A percentile compares a stretch with the other conserved stretches of the same genome.
Evolutionary conservation across 2,329 filamentous ascomycete species (phyloP).

Genomic region (Escovopsis sp.): DNA sequence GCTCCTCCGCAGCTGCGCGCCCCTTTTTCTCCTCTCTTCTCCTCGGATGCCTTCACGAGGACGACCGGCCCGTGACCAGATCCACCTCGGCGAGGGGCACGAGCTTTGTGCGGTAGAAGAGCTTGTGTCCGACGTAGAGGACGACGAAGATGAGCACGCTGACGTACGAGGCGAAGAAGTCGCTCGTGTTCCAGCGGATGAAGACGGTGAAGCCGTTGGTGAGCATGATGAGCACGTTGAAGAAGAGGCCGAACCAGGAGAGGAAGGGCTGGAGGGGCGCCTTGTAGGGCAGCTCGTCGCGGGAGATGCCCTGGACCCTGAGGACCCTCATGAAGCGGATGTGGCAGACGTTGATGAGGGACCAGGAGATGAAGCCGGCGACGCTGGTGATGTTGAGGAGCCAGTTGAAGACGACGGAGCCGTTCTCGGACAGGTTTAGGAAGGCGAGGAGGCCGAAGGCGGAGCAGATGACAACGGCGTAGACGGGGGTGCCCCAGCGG

Average conservation of each 20-base stretch:
- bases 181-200: slow-evolving; percentile 43
- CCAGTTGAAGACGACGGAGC: slow-evolving; percentile 54
- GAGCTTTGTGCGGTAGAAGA: slow-evolving; percentile 25
- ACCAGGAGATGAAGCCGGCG: slow-evolving; percentile 57
- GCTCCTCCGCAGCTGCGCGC: no score
- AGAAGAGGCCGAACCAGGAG: slow-evolving; percentile 50
- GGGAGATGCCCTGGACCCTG: slow-evolving; percentile 38
- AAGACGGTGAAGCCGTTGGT: slow-evolving; percentile 58
- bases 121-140: slow-evolving; percentile 47
- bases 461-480: slow-evolving; percentile 38
- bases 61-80: slow-evolving; percentile 9
- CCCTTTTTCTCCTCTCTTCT: no score
- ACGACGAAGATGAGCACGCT: slow-evolving; percentile 49
- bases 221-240: slow-evolving; percentile 47
- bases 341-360: slow-evolving; percentile 49
- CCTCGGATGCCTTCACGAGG: not conserved
- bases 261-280: slow-evolving; percentile 50
- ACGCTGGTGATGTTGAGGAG: slow-evolving; percentile 56
- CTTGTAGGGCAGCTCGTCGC: slow-evolving; percentile 43
- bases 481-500: slow-evolving; percentile 46
- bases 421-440: slow-evolving; percentile 46
- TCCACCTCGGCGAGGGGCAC: slow-evolving; percentile 24
- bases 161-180: slow-evolving; percentile 51
- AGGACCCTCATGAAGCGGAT: slow-evolving; percentile 51
- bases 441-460: slow-evolving; percentile 50